A percentile compares a stretch with the other conserved stretches of the same genome.
Conservation (phyloP, 208 protist species). For the Acanthamoeba divionensis region DNA sequence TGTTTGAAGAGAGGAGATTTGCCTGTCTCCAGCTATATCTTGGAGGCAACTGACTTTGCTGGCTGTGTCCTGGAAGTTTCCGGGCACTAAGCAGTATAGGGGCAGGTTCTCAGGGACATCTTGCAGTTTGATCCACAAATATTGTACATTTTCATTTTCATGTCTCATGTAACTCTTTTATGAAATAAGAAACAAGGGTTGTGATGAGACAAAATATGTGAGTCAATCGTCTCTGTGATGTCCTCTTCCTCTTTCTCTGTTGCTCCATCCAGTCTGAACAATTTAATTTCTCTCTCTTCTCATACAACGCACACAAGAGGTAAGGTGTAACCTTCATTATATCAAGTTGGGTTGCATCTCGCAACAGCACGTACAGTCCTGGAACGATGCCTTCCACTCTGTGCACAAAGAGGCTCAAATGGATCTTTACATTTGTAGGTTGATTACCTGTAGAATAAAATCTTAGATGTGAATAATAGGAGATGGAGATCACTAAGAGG, state of each 20-base stretch:
- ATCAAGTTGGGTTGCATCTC: not conserved
- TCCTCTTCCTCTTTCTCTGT: too few species aligned
- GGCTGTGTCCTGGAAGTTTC: not conserved
- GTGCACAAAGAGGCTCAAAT: slow-evolving; percentile 30
- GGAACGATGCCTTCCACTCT: not conserved
- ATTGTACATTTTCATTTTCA: not conserved
- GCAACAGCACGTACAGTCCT: not conserved
- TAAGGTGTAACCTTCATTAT: slow-evolving; percentile 2
- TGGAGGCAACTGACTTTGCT: slow-evolving; percentile 2
- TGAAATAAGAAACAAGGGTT: too few species aligned
- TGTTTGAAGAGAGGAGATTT: not conserved
- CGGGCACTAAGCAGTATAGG: not conserved
- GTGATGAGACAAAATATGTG: too few species aligned
- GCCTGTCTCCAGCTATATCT: slow-evolving; percentile 16
- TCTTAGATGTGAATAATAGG: too few species aligned
- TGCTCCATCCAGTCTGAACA: too few species aligned
- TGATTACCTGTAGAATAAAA: not conserved
- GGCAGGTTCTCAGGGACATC: not conserved
- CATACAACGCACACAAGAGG: too few species aligned
- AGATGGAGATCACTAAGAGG: too few species aligned
- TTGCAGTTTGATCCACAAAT: not conserved
- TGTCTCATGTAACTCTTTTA: not conserved
- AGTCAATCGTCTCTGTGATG: too few species aligned
- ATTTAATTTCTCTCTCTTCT: too few species aligned
- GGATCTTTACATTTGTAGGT: not conserved